These are phyloP conservation scores for Cladosporium sp. DNA, from an alignment of 2,329 filamentous ascomycete genomes.

Conservation along the genomic window DNA sequence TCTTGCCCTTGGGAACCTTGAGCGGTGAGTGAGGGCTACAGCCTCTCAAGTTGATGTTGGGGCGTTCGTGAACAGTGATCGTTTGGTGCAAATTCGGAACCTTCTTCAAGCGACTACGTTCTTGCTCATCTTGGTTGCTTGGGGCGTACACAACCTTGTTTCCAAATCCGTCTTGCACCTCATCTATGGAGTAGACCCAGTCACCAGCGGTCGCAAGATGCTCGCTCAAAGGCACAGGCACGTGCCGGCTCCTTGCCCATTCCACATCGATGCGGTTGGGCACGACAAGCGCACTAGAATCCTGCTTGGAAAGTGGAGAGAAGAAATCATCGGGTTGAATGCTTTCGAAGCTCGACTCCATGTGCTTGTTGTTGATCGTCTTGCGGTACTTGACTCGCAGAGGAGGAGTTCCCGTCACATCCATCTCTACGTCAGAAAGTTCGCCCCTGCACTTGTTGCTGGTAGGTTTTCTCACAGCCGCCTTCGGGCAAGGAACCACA, in stretches of 20 bases:
- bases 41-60: slow-evolving; percentile 67
- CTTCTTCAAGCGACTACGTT: slow-evolving; percentile 45
- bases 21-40: slow-evolving; percentile 81
- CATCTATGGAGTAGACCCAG: slow-evolving; percentile 89
- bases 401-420: slow-evolving; percentile 85
- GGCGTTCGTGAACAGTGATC: slow-evolving; percentile 85
- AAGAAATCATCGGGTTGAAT: slow-evolving; percentile 84
- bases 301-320: slow-evolving; percentile 70
- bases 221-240: slow-evolving; percentile 85
- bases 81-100: slow-evolving; percentile 65
- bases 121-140: slow-evolving; percentile 65
- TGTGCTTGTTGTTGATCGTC: slow-evolving; percentile 78
- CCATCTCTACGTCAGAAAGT: slow-evolving; percentile 78
- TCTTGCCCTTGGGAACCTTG: slow-evolving; percentile 75
- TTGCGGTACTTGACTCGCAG: slow-evolving; percentile 91
- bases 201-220: slow-evolving; percentile 75
- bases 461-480: slow-evolving; percentile 65
- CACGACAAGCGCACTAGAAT: slow-evolving; percentile 53
- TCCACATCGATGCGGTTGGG: slow-evolving; percentile 65
- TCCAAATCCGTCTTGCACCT: slow-evolving; percentile 86
- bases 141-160: slow-evolving; percentile 77
- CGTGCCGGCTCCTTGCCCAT: slow-evolving; percentile 75
- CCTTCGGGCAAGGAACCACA: slow-evolving; percentile 82
- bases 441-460: slow-evolving; percentile 80
- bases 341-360: slow-evolving; percentile 87